Base-by-base conservation (phyloP, 1,284 basidiomycete genomes). In the Thecaphora thlaspeos region DNA sequence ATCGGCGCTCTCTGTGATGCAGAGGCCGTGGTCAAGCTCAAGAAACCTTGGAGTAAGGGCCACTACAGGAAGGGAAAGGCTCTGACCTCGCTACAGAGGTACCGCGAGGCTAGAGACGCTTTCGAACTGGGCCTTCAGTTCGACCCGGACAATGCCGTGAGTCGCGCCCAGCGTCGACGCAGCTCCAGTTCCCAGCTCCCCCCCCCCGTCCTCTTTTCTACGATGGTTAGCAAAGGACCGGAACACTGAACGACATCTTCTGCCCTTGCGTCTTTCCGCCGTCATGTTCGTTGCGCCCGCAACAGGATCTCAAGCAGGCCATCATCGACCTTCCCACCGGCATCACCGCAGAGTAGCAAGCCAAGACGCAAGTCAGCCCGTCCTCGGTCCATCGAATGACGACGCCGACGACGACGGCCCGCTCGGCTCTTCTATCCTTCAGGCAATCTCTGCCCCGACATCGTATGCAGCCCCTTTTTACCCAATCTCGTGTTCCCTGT, bases 1-100 rank as follows among this genome's bases (percentile, higher is more conserved):
- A 82, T 91, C 50, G 85, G 86, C 43, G 90, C 93, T 2, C 81
- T 96, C 8, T 87, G 88, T 21, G 94, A 98, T 75, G 92, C 93
- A 1, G 91, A 97, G 59, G 86, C 87, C 1, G 91, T 96, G 66
- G 87, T 94, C 41, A 80, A 85, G 62, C 80, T 96, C 50, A 89
- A 90, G 77, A 83, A 87, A 53, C 86, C 86, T 24, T 98, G 94
- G 94, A 86, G 87, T 69, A 97, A 97, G 78, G 94, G 92, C 0
- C 91, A 97, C 78, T 95, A 94, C 82, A 83, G 94, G 62, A 94
- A 87, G 69, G 90, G 88, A 3, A 89, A 88, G 77, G 91, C 94
- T 0, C 81, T 97, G 41, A 81, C 88, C 4, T 90, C 85, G n/a
- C 81, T 98, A 51, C 82, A 83, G 14, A 81, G 83, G 43, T 80